These are phyloP conservation scores for Themeda triandra DNA, from an alignment of 176 grass and related monocot genomes.

Conservation along the genomic window DNA sequence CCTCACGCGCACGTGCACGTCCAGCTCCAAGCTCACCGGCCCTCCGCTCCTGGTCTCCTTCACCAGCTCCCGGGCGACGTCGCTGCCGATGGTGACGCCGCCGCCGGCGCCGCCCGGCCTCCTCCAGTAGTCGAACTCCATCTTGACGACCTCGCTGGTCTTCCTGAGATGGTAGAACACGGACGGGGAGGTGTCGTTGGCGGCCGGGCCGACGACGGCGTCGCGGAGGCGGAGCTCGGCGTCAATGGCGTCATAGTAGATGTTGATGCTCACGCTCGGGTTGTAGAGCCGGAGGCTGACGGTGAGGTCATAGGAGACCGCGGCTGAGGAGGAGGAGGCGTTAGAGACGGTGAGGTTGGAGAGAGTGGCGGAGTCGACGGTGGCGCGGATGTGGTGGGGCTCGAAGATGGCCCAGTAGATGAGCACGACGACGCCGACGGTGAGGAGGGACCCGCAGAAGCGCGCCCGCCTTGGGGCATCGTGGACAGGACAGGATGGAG, in stretches of 20 bases:
- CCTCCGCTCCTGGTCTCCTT: neutral
- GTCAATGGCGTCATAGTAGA: slow-evolving; percentile 67
- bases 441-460: neutral
- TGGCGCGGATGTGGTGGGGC: slow-evolving; percentile 48
- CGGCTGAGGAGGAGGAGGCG: neutral
- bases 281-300: slow-evolving; percentile 46
- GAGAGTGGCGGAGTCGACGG: slow-evolving; percentile 42
- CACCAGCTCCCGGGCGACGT: neutral
- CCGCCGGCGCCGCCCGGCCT: neutral
- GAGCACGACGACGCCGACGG: slow-evolving; percentile 22
- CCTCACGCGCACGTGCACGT: slow-evolving; percentile 9
- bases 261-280: slow-evolving; percentile 49
- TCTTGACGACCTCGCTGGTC: slow-evolving; percentile 13
- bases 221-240: slow-evolving; percentile 32
- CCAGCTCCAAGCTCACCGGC: neutral
- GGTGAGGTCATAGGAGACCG: slow-evolving; percentile 46
- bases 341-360: slow-evolving; percentile 44
- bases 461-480: neutral
- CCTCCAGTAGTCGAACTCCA: slow-evolving; percentile 36
- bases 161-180: slow-evolving; percentile 42
- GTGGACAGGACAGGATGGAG: neutral
- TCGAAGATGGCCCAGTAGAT: slow-evolving; percentile 52
- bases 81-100: slow-evolving; percentile 5
- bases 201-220: slow-evolving; percentile 27
- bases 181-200: slow-evolving; percentile 21